These are phyloP conservation scores for Paraphoma chrysanthemicola DNA, from an alignment of 2,329 filamentous ascomycete genomes.

Conservation along the genomic window DNA sequence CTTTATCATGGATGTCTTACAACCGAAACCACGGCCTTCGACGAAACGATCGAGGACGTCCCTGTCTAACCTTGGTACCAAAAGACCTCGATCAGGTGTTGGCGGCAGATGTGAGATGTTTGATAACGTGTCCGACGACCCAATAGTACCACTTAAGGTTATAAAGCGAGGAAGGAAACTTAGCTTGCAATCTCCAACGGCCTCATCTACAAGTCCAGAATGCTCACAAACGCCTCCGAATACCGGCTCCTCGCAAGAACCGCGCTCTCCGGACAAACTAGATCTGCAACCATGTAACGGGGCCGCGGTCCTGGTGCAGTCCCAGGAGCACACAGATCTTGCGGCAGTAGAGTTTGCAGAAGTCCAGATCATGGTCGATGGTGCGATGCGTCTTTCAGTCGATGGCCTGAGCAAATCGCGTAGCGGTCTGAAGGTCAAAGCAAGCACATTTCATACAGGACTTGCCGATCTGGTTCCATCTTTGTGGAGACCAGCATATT, in stretches of 20 bases:
- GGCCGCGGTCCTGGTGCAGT: too few relatives aligned
- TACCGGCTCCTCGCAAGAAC: too few relatives aligned
- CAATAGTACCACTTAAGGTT: too few relatives aligned
- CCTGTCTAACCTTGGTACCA: not conserved
- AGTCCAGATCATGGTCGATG: conserved; percentile 37
- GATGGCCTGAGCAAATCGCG: conserved; percentile 25
- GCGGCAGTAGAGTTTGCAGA: not conserved
- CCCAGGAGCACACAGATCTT: too few relatives aligned
- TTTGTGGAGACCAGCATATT: conserved; percentile 50
- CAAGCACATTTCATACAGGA: conserved; percentile 39
- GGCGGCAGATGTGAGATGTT: not conserved
- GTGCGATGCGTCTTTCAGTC: conserved; percentile 46
- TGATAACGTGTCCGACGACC: not conserved
- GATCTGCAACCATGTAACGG: too few relatives aligned
- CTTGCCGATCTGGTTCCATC: conserved; percentile 49
- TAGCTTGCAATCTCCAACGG: too few relatives aligned
- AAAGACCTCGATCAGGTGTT: not conserved
- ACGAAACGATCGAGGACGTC: conserved; percentile 18
- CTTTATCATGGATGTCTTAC: conserved; percentile 30
- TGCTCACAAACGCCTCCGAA: too few relatives aligned
- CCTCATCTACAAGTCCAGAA: too few relatives aligned
- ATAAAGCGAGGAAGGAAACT: too few relatives aligned
- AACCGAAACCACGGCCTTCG: conserved; percentile 13
- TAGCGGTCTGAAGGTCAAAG: conserved; percentile 36
- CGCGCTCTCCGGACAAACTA: too few relatives aligned